Base-by-base conservation (phyloP, 2,329 filamentous ascomycete genomes). In the Penicillium sp. region DNA sequence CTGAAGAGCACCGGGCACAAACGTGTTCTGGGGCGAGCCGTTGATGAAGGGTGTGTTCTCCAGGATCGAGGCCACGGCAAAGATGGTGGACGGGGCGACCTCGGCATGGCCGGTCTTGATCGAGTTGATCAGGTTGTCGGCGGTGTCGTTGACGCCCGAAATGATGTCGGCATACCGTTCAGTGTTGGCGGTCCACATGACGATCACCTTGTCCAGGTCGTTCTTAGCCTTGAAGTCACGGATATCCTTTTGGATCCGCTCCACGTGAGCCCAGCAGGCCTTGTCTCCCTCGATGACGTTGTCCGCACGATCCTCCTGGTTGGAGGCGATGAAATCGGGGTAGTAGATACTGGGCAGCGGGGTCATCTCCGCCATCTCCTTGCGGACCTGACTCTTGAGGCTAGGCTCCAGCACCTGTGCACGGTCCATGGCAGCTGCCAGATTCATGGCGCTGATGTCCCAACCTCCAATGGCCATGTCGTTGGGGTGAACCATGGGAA, bases 131-230 rank as follows among this genome's bases (percentile, higher is more conserved):
- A 98, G 80, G 74, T 96, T 96, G 61, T 95, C 90, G 44, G 92
- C 90, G 15, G 92, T 97, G 75, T 98, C 93, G 70, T 98, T 97
- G 74, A 98, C 84, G 56, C 92, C 92, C 18, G 83, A 75, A 46
- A 95, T 72, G 60, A 97, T 79, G 58, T 96, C 89, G 59, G 93
- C 89, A 66, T 90, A 98, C 57, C 93, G 89, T 77, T 98, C 93
- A 10, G 93, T 98, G 79, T 98, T 98, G 74, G 93, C 93, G 51
- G 93, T 97, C 93, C 93, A 98, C 74, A 93, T 87, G 54, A 98
- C 86, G 67, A 98, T 89, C 68, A 98, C 87, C 79, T 95, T 96
- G 79, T 97, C 92, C 29, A 98, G 83, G 52, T 72, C 76, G 69
- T 97, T 88, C 64, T 81, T 76, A 55, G 83, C 76, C 80, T 97